Conservation (phyloP, 331 rosid genomes). For the Quercus tomentella region DNA sequence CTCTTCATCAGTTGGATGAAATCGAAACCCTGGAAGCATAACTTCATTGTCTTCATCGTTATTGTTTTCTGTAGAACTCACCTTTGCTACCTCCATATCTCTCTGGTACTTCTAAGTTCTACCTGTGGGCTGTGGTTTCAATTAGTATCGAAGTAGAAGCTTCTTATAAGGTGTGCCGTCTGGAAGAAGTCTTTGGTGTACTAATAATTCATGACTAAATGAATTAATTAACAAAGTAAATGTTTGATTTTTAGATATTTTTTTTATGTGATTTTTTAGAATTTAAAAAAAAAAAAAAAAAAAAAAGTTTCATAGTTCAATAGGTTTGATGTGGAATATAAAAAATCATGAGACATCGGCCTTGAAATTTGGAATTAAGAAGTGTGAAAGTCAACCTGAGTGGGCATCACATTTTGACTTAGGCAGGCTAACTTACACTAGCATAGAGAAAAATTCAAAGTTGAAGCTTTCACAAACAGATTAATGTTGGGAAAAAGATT, state of each 20-base stretch:
- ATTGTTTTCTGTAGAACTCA: constrained; percentile 2
- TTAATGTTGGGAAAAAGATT: not conserved
- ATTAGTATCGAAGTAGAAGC: constrained; percentile 10
- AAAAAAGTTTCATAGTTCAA: not conserved
- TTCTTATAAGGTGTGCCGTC: constrained; percentile 13
- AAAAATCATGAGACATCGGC: constrained; percentile 20
- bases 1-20: constrained; percentile 93
- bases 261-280: not conserved
- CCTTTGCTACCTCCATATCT: constrained; percentile 42
- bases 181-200: not conserved
- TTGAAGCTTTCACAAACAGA: not conserved
- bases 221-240: not conserved
- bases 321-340: constrained; percentile 24
- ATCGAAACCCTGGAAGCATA: constrained; percentile 86
- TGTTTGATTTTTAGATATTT: not conserved
- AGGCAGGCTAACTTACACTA: not conserved
- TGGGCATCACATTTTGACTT: constrained; percentile 47
- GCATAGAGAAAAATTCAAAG: constrained; percentile 10
- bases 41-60: constrained; percentile 38
- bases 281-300: not conserved
- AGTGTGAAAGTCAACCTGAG: constrained; percentile 30
- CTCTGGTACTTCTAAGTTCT: constrained; percentile 3
- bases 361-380: constrained; percentile 9
- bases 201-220: constrained; percentile 28
- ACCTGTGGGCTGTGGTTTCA: not conserved